Percentiles rank a stretch among this genome's conserved stretches.
Evolutionary conservation across 345 rosid genomes (phyloP).

Genomic region (Gossypium mustelinum): DNA sequence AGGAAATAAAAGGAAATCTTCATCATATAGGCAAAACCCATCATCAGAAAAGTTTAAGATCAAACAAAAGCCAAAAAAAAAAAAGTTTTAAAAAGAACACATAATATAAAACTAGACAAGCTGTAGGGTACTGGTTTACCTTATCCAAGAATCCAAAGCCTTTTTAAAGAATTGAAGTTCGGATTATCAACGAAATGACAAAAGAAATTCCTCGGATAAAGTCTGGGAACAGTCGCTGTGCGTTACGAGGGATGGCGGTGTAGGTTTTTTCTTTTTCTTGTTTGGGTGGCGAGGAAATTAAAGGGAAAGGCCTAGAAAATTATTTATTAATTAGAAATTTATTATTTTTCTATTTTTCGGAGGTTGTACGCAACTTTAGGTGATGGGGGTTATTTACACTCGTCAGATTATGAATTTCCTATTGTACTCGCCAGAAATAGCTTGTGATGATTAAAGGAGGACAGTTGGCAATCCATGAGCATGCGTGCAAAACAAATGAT

Average conservation of each 20-base stretch:
- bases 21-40: neutral
- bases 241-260: neutral
- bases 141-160: neutral
- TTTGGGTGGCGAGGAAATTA: conserved; percentile 1
- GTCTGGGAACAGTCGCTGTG: neutral
- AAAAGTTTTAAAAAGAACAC: too few species aligned
- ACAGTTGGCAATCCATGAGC: neutral
- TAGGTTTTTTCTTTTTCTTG: neutral
- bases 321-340: too few species aligned
- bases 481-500: neutral
- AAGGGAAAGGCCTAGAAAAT: neutral
- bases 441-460: neutral
- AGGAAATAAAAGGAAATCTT: neutral
- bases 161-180: neutral
- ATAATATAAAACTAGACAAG: neutral
- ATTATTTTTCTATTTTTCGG: neutral
- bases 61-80: neutral
- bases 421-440: neutral
- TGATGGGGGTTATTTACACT: neutral
- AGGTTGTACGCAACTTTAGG: neutral
- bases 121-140: neutral
- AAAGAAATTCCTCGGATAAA: neutral
- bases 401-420: neutral
- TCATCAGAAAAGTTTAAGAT: neutral
- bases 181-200: neutral